phyloP scores from a whole-genome alignment of 495 filamentous ascomycete genomes.

The Venustampulla echinocandica region DNA sequence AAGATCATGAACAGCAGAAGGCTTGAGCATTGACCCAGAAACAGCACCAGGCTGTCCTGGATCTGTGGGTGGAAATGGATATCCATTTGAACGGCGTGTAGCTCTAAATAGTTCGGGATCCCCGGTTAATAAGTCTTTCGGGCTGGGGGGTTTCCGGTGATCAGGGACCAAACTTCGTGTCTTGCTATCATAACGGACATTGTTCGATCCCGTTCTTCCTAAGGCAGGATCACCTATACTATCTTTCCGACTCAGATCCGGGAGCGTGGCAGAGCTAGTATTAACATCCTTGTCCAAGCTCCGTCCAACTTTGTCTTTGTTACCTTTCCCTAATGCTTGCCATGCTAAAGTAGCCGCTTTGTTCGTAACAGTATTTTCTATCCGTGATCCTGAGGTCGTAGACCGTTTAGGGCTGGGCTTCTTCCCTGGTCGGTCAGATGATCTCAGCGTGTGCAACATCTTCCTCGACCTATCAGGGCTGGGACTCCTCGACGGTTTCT shows the following conservation, averaged over 20 bases:
- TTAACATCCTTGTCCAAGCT: conserved; percentile 27
- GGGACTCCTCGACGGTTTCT: conserved; percentile 50
- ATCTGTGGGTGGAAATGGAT: conserved; percentile 23
- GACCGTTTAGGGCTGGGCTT: conserved; percentile 48
- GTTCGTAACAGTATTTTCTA: conserved; percentile 50
- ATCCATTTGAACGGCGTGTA: conserved; percentile 13
- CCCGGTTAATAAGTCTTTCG: conserved; percentile 14
- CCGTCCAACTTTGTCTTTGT: conserved; percentile 27
- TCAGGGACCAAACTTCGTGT: conserved; percentile 18
- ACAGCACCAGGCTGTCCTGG: conserved; percentile 16
- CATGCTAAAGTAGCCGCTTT: conserved; percentile 87
- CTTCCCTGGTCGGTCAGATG: conserved; percentile 44
- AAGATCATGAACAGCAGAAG: conserved; percentile 13
- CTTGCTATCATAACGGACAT: conserved; percentile 20
- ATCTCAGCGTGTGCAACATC: conserved; percentile 77
- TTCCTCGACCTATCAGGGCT: conserved; percentile 74
- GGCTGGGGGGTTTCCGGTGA: conserved; percentile 3
- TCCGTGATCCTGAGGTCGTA: conserved; percentile 26
- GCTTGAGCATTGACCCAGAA: conserved; percentile 13
- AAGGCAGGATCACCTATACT: conserved; percentile 9
- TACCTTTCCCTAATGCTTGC: conserved; percentile 37
- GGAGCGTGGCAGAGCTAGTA: conserved; percentile 13
- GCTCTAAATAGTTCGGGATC: conserved; percentile 12
- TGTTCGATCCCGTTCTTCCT: conserved; percentile 6
- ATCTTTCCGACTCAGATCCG: conserved; percentile 14